A percentile compares a stretch with the other conserved stretches of the same genome.
phyloP scores from a whole-genome alignment of 164 flowering plant genomes.

The Vitis riparia region DNA sequence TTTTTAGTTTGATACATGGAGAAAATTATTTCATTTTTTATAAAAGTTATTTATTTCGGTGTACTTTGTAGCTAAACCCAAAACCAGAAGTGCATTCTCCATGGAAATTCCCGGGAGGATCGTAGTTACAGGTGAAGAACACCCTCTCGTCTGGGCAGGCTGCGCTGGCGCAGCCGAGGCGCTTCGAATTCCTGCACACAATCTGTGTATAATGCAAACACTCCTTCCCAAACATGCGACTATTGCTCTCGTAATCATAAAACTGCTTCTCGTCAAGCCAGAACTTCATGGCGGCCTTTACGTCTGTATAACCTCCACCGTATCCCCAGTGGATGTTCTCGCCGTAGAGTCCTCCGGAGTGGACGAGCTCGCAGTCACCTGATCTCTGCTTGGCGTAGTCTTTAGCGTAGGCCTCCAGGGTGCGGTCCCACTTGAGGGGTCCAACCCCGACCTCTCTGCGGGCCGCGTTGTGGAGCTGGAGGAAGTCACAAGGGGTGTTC shows the following conservation, averaged over 20 bases:
- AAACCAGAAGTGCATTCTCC: neutral
- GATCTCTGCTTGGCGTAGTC: conserved; percentile 16
- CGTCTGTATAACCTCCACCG: neutral
- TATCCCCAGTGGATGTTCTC: conserved; percentile 23
- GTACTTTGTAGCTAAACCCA: neutral
- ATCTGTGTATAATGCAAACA: conserved; percentile 22
- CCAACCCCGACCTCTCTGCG: neutral
- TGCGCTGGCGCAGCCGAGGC: conserved; percentile 15
- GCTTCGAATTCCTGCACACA: conserved; percentile 14
- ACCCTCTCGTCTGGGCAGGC: neutral
- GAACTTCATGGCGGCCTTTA: conserved; percentile 5
- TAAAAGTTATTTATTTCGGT: neutral
- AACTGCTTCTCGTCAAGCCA: conserved; percentile 11
- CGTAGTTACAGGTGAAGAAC: conserved; percentile 18
- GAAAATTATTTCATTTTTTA: no score
- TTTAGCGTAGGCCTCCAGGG: neutral
- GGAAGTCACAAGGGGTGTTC: neutral
- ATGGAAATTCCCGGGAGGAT: conserved; percentile 2
- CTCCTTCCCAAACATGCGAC: conserved; percentile 1
- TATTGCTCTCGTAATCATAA: conserved; percentile 10
- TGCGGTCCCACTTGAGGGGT: no score
- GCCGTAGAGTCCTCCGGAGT: conserved; percentile 27
- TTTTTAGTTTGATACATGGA: no score
- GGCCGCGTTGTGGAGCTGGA: neutral
- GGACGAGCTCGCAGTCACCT: conserved; percentile 14